phyloP scores from a whole-genome alignment of 2,329 filamentous ascomycete species.

The Diaporthe ilicicola region DNA sequence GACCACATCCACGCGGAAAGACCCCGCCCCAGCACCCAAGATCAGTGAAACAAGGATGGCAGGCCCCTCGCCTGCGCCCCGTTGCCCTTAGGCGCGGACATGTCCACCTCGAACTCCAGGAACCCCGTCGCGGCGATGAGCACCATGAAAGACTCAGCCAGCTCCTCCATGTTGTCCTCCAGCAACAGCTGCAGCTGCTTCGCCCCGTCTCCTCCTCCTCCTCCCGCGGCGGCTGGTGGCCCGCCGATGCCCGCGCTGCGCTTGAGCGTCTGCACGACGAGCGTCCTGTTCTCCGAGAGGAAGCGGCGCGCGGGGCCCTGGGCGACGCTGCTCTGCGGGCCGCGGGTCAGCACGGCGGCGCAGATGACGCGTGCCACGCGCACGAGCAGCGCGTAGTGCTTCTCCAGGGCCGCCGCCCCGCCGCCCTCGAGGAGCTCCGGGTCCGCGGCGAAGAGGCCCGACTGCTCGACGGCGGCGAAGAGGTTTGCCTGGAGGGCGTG shows the following conservation, averaged over 20 bases:
- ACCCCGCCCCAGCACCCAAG: not conserved
- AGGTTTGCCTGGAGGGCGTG: slow-evolving; percentile 90
- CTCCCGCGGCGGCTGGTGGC: slow-evolving; percentile 36
- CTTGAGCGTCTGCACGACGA: slow-evolving; percentile 91
- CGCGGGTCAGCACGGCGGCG: slow-evolving; percentile 81
- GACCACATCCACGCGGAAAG: no score
- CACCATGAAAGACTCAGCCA: slow-evolving; percentile 86
- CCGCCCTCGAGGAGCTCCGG: slow-evolving; percentile 90
- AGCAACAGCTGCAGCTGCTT: slow-evolving; percentile 41
- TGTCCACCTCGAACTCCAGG: slow-evolving; percentile 60
- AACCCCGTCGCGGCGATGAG: slow-evolving; percentile 86
- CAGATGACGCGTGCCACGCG: slow-evolving; percentile 83
- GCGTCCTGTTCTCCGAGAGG: slow-evolving; percentile 80
- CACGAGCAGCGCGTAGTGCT: slow-evolving; percentile 85
- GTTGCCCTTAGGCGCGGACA: slow-evolving; percentile 18
- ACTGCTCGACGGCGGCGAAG: slow-evolving; percentile 81
- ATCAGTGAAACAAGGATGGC: slow-evolving; percentile 29
- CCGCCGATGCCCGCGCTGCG: slow-evolving; percentile 77
- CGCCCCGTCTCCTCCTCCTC: slow-evolving; percentile 30
- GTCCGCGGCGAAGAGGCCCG: slow-evolving; percentile 87
- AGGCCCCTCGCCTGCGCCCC: slow-evolving; percentile 17
- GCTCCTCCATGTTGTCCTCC: slow-evolving; percentile 73
- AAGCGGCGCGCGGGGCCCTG: slow-evolving; percentile 76
- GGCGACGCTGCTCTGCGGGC: slow-evolving; percentile 84
- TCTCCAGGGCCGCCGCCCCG: slow-evolving; percentile 73